Percentiles rank a stretch among this genome's conserved stretches.
These are phyloP conservation scores for Chlorella sorokiniana DNA, from an alignment of 139 green algal genomes.

Conservation along the genomic window DNA sequence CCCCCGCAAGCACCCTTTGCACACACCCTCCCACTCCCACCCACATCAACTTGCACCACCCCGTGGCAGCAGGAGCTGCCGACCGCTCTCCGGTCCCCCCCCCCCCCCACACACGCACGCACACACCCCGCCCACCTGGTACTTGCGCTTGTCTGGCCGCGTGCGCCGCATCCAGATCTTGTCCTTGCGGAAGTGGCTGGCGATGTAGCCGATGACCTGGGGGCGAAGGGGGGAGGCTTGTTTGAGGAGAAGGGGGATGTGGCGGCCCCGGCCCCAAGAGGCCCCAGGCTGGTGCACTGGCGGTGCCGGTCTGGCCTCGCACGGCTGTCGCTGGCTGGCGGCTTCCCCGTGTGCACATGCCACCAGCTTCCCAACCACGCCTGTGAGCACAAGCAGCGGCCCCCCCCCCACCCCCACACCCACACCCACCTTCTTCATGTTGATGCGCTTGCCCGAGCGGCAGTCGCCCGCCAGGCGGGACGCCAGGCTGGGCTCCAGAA, in stretches of 20 bases:
- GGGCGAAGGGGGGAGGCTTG: neutral
- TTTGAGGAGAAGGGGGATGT: neutral
- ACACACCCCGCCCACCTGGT: constrained; percentile 72
- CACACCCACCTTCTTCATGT: constrained; percentile 88
- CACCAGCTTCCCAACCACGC: no score
- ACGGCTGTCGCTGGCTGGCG: no score
- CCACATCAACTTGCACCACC: neutral
- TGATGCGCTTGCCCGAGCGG: constrained; percentile 96
- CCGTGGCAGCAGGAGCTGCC: neutral
- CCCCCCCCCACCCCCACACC: neutral
- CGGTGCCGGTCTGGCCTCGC: no score
- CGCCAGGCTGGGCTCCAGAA: constrained; percentile 93
- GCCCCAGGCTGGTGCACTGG: no score
- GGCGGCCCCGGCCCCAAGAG: neutral
- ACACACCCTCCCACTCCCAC: neutral
- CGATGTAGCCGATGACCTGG: constrained; percentile 96
- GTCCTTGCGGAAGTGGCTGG: constrained; percentile 94
- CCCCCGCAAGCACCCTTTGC: no score
- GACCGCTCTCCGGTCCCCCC: no score
- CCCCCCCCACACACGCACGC: neutral
- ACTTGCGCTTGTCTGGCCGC: constrained; percentile 91
- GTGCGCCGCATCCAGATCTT: constrained; percentile 98
- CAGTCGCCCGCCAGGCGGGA: constrained; percentile 91
- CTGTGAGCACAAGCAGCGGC: neutral
- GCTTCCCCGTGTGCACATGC: no score